Conservation (phyloP, 2,329 filamentous ascomycete species). For the Aureobasidium sp. region DNA sequence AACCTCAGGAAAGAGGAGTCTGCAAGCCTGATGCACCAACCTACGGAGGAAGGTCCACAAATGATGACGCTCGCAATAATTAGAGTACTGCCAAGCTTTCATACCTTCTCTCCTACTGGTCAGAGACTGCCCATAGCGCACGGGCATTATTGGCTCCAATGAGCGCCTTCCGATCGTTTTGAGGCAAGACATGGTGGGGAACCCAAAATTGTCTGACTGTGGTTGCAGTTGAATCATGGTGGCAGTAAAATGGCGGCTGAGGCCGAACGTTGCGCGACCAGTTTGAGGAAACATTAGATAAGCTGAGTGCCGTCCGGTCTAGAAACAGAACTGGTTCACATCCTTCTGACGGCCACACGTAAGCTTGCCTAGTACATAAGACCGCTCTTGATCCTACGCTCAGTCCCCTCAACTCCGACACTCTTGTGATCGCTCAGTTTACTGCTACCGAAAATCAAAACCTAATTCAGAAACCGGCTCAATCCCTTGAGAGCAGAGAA, state of each 20-base stretch:
- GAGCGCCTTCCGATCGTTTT: not conserved
- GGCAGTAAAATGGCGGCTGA: not conserved
- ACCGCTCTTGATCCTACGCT: not conserved
- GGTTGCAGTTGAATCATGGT: not conserved
- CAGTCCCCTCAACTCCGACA: not conserved
- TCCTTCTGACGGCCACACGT: slow-evolving; percentile 6
- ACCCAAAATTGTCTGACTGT: not conserved
- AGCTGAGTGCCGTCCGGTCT: not conserved
- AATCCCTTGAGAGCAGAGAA: not conserved
- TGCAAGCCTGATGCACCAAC: not conserved
- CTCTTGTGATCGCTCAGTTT: not conserved
- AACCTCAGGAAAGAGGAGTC: not conserved
- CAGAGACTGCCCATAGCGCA: not conserved
- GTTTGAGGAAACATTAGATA: not conserved
- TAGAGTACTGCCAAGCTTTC: slow-evolving; percentile 5
- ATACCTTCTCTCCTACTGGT: not conserved
- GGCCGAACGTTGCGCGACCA: not conserved
- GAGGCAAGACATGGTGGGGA: slow-evolving; percentile 6
- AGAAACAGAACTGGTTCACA: not conserved
- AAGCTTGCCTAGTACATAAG: not conserved
- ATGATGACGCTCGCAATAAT: not conserved
- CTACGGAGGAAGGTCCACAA: not conserved
- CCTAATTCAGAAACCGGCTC: too few relatives aligned
- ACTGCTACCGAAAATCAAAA: too few relatives aligned
- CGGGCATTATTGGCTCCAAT: not conserved